Evolutionary conservation across 2,329 filamentous ascomycete species (phyloP), one percentile per base, ranked within the genome.

Genomic region (Lomentospora prolificans): DNA sequence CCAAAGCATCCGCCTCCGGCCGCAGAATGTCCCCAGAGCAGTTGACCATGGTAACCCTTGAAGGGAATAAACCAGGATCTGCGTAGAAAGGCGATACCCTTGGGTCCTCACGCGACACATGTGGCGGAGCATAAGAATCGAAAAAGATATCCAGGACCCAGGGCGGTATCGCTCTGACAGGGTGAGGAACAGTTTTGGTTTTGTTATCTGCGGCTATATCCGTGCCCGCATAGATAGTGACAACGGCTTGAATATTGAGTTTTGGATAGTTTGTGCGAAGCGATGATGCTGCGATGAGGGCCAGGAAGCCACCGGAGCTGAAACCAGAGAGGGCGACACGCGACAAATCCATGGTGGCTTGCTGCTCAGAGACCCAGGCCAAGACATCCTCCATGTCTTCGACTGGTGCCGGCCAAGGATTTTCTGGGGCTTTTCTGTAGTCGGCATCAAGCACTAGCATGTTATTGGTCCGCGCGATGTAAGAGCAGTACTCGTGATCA

Each of bases 211-310:
- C 61, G 1, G 58, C 60, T 19, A 72, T 57, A 50, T 72, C 66
- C 2, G 64, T 64, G 0, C 67, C 64, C 0, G 72, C 65, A 28
- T 70, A 82, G 66, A 73, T 75, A 50, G 70, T 65, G 56, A 79
- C 74, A 58, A 78, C 70, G 5, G 76, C 76, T 46, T 70, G 71
- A 58, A 71, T 77, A 10, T 78, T 75, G 58, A 78, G 66, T 60
- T 69, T 68, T 7, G 50, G 39, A 17, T 59, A 56, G 30, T 56
- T 17, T 0, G 8, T 46, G 8, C 77, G 61, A 1, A 66, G 52
- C 24, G 62, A 55, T 7, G 62, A 61, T 0, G 65, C 61, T 1
- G 61, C 65, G 1, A 65, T 59, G 0, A 78, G 60, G 8, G 71
- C 70, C 22, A 79, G 62, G 57, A 71, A 75, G 1, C 66, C 76